These are phyloP conservation scores for Biscogniauxia sp. DNA, from an alignment of 2,329 filamentous ascomycete species.

Conservation along the genomic window DNA sequence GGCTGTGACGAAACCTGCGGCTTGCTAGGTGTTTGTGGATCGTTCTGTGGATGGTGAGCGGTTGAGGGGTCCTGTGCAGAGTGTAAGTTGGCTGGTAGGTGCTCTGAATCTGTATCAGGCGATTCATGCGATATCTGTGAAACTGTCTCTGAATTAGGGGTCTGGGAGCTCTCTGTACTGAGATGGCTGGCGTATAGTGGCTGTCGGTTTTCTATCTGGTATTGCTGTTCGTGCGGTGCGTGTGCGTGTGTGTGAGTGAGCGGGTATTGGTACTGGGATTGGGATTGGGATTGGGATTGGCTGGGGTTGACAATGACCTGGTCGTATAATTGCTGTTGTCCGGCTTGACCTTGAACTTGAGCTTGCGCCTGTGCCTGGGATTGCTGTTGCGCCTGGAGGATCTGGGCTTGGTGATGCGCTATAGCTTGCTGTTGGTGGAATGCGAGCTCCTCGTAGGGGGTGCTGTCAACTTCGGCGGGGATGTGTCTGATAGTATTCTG, in stretches of 20 bases:
- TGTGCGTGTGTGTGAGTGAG: conserved; percentile 23
- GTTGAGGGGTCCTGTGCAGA: conserved; percentile 44
- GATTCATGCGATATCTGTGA: conserved; percentile 64
- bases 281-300: conserved; percentile 37
- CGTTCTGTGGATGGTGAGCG: conserved; percentile 33
- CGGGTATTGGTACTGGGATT: conserved; percentile 35
- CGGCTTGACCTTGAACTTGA: conserved; percentile 27
- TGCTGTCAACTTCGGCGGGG: conserved; percentile 43
- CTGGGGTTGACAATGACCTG: conserved; percentile 41
- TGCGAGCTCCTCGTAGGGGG: conserved; percentile 46
- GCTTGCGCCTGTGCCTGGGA: conserved; percentile 21
- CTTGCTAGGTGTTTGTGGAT: conserved; percentile 22
- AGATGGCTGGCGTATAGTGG: conserved; percentile 29
- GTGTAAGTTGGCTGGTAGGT: conserved; percentile 40
- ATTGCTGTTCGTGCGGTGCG: conserved; percentile 27
- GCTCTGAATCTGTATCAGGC: conserved; percentile 49
- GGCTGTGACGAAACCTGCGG: conserved; percentile 19
- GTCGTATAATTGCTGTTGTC: conserved; percentile 38
- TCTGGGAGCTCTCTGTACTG: conserved; percentile 34
- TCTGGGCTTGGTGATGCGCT: conserved; percentile 24
- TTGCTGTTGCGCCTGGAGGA: conserved; percentile 26
- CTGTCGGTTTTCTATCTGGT: conserved; percentile 28
- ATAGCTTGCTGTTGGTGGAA: conserved; percentile 41
- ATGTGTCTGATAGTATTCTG: conserved; percentile 47
- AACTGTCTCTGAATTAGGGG: conserved; percentile 56